Evolutionary conservation across 495 filamentous ascomycete genomes (phyloP).

Genomic region (Opeltia flavorubescens): DNA sequence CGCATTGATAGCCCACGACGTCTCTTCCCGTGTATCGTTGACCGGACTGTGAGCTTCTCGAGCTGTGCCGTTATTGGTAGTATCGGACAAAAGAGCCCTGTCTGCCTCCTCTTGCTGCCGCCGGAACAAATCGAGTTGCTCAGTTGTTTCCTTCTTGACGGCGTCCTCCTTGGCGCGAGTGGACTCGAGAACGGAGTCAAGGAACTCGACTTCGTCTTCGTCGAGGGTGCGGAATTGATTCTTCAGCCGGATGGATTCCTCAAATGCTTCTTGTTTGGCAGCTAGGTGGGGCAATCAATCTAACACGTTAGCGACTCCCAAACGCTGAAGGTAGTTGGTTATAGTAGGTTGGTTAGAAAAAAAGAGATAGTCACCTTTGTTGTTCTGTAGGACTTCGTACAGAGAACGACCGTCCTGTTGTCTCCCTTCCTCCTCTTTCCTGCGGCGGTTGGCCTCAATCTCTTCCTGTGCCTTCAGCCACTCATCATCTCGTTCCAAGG

Average conservation of each 20-base stretch:
- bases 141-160: conserved; percentile 58
- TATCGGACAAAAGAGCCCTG: conserved; percentile 30
- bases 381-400: conserved; percentile 78
- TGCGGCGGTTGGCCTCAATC: conserved; percentile 51
- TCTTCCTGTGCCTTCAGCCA: conserved; percentile 70
- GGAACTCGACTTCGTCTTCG: conserved; percentile 85
- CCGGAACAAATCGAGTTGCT: conserved; percentile 58
- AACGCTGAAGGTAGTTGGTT: too few species aligned
- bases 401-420: conserved; percentile 57
- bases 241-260: conserved; percentile 71
- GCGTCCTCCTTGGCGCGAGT: conserved; percentile 57
- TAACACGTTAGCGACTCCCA: conserved; percentile 43
- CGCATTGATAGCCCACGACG: conserved; percentile 38
- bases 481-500: conserved; percentile 45
- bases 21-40: too few species aligned
- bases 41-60: conserved; percentile 15
- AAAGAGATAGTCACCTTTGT: conserved; percentile 58
- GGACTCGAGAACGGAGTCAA: conserved; percentile 62
- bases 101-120: conserved; percentile 54
- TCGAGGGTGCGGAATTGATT: conserved; percentile 93
- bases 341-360: too few species aligned
- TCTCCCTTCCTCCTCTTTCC: conserved; percentile 41
- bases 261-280: conserved; percentile 92
- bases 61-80: conserved; percentile 20
- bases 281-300: conserved; percentile 36